Evolutionary conservation across 108 stramenopile species (phyloP).

Genomic region (Cyclostephanos tholiformis): DNA sequence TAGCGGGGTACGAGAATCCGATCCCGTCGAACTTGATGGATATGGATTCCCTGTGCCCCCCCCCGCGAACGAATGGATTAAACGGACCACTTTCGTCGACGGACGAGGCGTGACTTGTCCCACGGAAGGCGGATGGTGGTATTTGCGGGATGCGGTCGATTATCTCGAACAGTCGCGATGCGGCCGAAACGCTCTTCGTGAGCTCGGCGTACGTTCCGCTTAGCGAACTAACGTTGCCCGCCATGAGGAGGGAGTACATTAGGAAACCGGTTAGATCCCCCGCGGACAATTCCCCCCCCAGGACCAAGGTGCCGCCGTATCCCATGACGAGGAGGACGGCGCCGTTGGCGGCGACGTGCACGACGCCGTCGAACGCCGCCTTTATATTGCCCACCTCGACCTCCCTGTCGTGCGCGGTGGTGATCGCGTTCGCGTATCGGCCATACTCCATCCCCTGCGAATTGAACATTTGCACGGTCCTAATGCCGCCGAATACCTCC

Average conservation of each 20-base stretch:
- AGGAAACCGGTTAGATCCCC: slow-evolving; percentile 89
- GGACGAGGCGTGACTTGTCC: background rate
- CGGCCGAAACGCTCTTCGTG: slow-evolving; percentile 67
- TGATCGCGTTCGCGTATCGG: slow-evolving; percentile 58
- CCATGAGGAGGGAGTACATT: slow-evolving; percentile 87
- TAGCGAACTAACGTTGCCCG: slow-evolving; percentile 71
- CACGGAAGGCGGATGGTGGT: slow-evolving; percentile 26
- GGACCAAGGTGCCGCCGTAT: slow-evolving; percentile 78
- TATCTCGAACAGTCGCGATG: slow-evolving; percentile 62
- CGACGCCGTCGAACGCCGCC: slow-evolving; percentile 72
- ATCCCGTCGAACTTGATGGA: slow-evolving; percentile 70
- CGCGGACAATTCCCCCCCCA: slow-evolving; percentile 58
- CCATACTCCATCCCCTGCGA: slow-evolving; percentile 66
- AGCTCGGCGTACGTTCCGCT: slow-evolving; percentile 77
- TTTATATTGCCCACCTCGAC: slow-evolving; percentile 68
- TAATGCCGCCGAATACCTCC: slow-evolving; percentile 64
- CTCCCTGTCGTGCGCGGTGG: slow-evolving; percentile 64
- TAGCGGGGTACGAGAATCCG: slow-evolving; percentile 86
- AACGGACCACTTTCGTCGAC: background rate
- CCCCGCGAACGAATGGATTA: background rate
- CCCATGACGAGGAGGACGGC: slow-evolving; percentile 79
- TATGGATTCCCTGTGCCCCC: slow-evolving; percentile 30
- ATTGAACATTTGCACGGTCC: slow-evolving; percentile 79
- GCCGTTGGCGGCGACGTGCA: slow-evolving; percentile 75
- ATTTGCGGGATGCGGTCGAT: slow-evolving; percentile 67